These are phyloP conservation scores for Prunus yedoensis DNA, from an alignment of 331 rosid genomes.

Conservation along the genomic window DNA sequence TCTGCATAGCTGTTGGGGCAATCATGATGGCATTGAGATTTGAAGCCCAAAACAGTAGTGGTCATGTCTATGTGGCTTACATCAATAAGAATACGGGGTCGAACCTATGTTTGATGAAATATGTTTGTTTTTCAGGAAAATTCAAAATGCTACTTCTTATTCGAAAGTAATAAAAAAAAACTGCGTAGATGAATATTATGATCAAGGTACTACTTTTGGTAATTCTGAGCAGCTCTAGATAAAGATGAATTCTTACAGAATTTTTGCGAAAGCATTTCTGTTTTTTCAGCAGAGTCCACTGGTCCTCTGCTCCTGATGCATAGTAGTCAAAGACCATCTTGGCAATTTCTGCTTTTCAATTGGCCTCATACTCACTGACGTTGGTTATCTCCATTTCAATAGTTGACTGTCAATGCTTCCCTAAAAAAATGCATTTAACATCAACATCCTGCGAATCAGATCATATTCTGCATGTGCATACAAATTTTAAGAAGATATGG, in stretches of 20 bases:
- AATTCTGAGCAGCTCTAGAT: not conserved
- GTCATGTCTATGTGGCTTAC: constrained; percentile 74
- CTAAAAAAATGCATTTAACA: constrained; percentile 27
- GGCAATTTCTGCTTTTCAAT: constrained; percentile 79
- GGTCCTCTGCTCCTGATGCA: constrained; percentile 88
- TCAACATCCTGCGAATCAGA: not conserved
- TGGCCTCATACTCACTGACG: constrained; percentile 68
- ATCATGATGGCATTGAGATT: constrained; percentile 85
- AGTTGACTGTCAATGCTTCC: constrained; percentile 14
- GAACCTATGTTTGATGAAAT: constrained; percentile 45
- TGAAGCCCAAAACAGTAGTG: constrained; percentile 71
- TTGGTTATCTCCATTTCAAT: constrained; percentile 71
- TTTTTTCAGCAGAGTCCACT: constrained; percentile 81
- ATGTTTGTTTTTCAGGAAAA: constrained; percentile 24
- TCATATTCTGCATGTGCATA: not conserved
- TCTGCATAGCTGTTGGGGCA: constrained; percentile 80
- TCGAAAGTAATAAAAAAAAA: no score
- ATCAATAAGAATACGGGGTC: constrained; percentile 86
- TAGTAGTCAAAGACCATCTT: constrained; percentile 76
- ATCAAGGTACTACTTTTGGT: not conserved
- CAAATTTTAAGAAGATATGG: not conserved
- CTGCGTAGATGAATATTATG: not conserved
- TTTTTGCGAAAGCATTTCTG: constrained; percentile 73
- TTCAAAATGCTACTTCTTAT: not conserved
- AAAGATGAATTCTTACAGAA: constrained; percentile 49